Evolutionary conservation across 306 rosid genomes (phyloP).

Genomic region (Corylus americana): DNA sequence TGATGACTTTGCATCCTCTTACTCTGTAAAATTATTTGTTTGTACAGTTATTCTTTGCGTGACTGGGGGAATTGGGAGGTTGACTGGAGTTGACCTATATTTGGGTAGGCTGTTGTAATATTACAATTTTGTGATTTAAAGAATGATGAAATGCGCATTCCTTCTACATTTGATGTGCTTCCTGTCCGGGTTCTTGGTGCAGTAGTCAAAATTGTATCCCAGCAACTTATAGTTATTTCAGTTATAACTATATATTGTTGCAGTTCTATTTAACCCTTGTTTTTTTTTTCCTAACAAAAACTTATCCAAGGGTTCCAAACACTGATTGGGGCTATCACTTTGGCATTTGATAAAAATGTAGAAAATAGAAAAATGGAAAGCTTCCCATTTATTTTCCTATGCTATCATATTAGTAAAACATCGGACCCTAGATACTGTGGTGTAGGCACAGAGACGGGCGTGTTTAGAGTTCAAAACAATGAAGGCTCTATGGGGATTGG

Average conservation of each 20-base stretch:
- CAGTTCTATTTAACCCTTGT: no score
- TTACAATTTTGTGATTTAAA: constrained; percentile 47
- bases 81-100: constrained; percentile 32
- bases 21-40: constrained; percentile 51
- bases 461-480: no score
- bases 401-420: no score
- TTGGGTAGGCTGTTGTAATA: constrained; percentile 35
- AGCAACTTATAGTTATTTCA: neutral
- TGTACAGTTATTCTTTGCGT: constrained; percentile 85
- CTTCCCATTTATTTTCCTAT: no score
- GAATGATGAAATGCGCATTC: constrained; percentile 49
- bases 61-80: constrained; percentile 54
- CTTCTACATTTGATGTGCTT: neutral
- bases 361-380: no score
- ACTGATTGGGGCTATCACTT: no score
- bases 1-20: constrained; percentile 23
- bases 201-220: neutral
- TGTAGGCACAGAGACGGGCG: no score
- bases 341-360: no score
- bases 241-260: neutral
- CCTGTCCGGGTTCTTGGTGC: neutral
- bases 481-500: no score
- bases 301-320: no score
- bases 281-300: no score
- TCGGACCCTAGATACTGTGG: no score